Evolutionary conservation across 1,284 basidiomycete species (phyloP).

Genomic region (Irpex rosettiformis): DNA sequence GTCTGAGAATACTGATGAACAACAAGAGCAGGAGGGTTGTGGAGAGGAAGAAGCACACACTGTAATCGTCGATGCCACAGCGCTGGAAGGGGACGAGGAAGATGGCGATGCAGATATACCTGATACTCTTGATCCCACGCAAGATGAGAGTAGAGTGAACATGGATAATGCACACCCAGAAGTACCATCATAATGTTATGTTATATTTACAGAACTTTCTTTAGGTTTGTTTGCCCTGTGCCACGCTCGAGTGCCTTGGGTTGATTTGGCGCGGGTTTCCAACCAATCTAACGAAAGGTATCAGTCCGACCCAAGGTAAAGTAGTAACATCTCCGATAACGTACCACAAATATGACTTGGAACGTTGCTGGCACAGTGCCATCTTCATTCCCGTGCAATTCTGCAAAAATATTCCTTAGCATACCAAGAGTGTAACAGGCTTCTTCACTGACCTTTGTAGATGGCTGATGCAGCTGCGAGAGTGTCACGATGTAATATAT

Average conservation of each 20-base stretch:
- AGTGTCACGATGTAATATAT: slow-evolving; percentile 81
- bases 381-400: slow-evolving; percentile 81
- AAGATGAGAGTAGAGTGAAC: neutral
- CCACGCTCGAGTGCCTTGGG: slow-evolving; percentile 85
- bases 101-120: neutral
- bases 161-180: slow-evolving; percentile 12
- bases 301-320: slow-evolving; percentile 4
- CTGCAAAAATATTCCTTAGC: slow-evolving; percentile 36
- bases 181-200: slow-evolving; percentile 5
- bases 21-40: neutral
- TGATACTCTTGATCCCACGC: neutral
- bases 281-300: slow-evolving; percentile 78
- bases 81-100: slow-evolving; percentile 17
- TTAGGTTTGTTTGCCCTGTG: slow-evolving; percentile 77
- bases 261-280: slow-evolving; percentile 88
- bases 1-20: slow-evolving; percentile 13
- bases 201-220: slow-evolving; percentile 64
- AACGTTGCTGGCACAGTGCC: slow-evolving; percentile 93
- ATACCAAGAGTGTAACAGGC: slow-evolving; percentile 1
- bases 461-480: slow-evolving; percentile 89
- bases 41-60: slow-evolving; percentile 19
- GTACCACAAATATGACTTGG: slow-evolving; percentile 90
- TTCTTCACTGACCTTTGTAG: slow-evolving; percentile 72
- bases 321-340: slow-evolving; percentile 19
- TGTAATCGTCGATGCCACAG: slow-evolving; percentile 19